Base-by-base conservation (phyloP, 2,329 filamentous ascomycete genomes). In the Daldinia sp. region DNA sequence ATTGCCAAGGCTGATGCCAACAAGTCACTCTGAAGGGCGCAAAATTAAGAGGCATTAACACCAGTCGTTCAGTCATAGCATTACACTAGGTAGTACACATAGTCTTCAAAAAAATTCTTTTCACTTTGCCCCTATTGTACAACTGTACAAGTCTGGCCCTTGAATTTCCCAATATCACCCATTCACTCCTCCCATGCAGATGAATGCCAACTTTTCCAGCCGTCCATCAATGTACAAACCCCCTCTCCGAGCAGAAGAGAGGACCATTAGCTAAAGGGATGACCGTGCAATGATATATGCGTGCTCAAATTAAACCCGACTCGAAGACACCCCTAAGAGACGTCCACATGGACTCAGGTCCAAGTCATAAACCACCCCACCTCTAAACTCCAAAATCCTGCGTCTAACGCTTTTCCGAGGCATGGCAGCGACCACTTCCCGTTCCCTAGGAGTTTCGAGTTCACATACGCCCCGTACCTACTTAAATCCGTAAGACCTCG, bases 141-240 rank as follows among this genome's bases (percentile, higher is more conserved):
- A 77, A 75, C 60, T 65, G 72, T 75, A 77, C 73, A 75, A 73
- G 48, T 67, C 68, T 69, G 60, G 63, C 26, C 26, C 41, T n/a
- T 51, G 46, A 33, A 46, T 48, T 46, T 46, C 42, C 56, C 42
- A 46, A 35, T 35, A 46, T 35, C 56, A 20, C 72, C 71, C 55
- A 71, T 74, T 74, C 73, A 76, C 75, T 78, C 75, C 76, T 74
- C 66, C 75, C 73, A 78, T 78, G 77, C 76, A 77, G 63, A 75
- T 75, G 60, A 69, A 67, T 74, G 73, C 71, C 56, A 65, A 67
- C 65, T 76, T 74, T 77, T 74, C 75, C 75, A 72, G 74, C 76
- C 75, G 71, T 74, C 70, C 65, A 74, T 72, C 73, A 76, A 77
- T 78, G 77, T 77, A 77, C 77, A 78, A 73, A 73, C 58, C 70